Evolutionary conservation across 1,139 yeast species (phyloP).

Genomic region (Pneumocystis wakefieldiae): DNA sequence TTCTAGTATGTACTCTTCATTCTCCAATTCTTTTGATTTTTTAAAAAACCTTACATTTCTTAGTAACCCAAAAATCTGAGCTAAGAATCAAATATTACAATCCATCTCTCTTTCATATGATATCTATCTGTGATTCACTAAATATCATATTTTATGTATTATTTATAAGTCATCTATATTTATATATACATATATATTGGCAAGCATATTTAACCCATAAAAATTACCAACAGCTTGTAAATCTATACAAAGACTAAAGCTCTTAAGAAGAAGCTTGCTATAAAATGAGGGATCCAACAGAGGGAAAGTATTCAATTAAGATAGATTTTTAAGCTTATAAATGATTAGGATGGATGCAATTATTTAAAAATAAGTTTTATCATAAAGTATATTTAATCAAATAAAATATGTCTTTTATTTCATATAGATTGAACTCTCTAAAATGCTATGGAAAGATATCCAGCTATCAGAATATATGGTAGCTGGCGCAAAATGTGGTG

Average conservation of each 20-base stretch:
- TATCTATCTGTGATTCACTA: too few species aligned
- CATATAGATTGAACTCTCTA: conserved; percentile 20
- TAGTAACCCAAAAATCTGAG: too few species aligned
- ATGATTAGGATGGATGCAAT: not conserved
- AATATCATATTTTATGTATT: too few species aligned
- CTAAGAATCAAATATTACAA: too few species aligned
- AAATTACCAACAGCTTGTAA: not conserved
- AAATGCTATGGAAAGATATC: conserved; percentile 21
- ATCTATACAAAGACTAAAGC: not conserved
- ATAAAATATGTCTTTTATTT: conserved; percentile 12
- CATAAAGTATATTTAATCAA: not conserved
- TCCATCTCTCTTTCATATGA: too few species aligned
- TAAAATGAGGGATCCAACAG: not conserved
- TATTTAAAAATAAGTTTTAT: not conserved
- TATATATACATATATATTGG: too few species aligned
- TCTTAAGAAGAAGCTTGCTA: not conserved
- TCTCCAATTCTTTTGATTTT: too few species aligned
- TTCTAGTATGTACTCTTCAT: too few species aligned
- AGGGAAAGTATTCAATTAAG: not conserved
- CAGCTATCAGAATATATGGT: conserved; percentile 23
- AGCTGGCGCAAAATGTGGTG: conserved; percentile 32
- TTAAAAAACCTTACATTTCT: too few species aligned
- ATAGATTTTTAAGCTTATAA: not conserved
- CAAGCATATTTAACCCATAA: too few species aligned
- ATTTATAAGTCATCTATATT: too few species aligned